These are phyloP conservation scores for Caloboletus inedulis DNA, from an alignment of 1,284 basidiomycete genomes.

Conservation along the genomic window DNA sequence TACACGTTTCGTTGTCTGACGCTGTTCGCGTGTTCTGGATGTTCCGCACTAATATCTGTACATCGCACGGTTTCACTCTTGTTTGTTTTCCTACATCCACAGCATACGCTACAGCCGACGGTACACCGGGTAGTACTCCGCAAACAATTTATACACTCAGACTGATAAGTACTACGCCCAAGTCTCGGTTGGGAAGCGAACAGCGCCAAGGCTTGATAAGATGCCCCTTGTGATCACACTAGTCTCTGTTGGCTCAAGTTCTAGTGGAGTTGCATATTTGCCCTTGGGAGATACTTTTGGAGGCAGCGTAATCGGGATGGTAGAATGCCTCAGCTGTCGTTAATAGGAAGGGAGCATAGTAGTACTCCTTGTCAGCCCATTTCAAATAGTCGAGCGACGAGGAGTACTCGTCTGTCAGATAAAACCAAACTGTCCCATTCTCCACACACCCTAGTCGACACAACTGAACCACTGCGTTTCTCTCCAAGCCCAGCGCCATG, in stretches of 20 bases:
- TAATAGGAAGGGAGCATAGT: neutral
- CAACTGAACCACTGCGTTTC: too few species aligned
- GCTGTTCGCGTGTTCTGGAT: slow-evolving; percentile 25
- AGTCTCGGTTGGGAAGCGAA: neutral
- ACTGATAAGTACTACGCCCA: neutral
- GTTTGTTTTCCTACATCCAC: slow-evolving; percentile 27
- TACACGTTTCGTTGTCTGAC: slow-evolving; percentile 28
- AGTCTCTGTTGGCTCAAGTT: neutral
- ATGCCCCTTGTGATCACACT: neutral
- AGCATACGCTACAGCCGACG: slow-evolving; percentile 26
- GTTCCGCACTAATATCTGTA: slow-evolving; percentile 34
- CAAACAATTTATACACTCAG: slow-evolving; percentile 23
- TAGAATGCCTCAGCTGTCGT: too few species aligned
- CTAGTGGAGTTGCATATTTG: neutral
- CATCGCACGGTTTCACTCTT: slow-evolving; percentile 28
- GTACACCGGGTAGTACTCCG: slow-evolving; percentile 19
- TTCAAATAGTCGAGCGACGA: too few species aligned
- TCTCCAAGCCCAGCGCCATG: slow-evolving; percentile 5
- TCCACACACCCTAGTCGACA: neutral
- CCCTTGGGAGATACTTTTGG: neutral
- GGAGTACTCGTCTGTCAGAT: too few species aligned
- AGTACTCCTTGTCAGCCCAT: neutral
- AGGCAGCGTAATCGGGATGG: neutral
- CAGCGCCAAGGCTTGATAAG: too few species aligned
- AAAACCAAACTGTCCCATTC: neutral